Percentiles rank a stretch among this genome's conserved stretches.
These are phyloP conservation scores for Ensete ventricosum DNA, from an alignment of 176 grass and related monocot species.

Conservation along the genomic window DNA sequence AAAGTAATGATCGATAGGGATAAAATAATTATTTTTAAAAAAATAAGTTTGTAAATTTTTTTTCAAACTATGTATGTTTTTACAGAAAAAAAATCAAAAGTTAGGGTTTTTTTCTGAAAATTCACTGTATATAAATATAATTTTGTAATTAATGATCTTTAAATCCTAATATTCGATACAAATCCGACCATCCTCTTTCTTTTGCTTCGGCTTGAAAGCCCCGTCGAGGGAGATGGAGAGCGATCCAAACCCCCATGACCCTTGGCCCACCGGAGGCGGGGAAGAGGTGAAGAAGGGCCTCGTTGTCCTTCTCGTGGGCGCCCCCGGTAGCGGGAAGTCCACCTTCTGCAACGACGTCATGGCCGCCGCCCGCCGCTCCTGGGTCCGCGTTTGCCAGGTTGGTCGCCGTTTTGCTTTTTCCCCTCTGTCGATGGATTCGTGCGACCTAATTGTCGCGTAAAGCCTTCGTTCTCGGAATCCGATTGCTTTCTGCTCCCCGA, in stretches of 20 bases:
- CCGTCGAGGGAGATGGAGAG: neutral
- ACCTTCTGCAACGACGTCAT: conserved; percentile 70
- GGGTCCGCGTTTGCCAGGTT: conserved; percentile 81
- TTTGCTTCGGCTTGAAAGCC: neutral
- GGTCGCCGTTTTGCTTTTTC: neutral
- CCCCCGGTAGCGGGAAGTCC: conserved; percentile 82
- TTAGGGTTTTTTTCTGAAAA: no score
- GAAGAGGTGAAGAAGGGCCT: neutral
- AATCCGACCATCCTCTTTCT: neutral
- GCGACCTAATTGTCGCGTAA: no score
- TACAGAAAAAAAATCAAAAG: no score
- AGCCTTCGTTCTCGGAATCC: neutral
- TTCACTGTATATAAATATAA: no score
- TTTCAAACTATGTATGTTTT: no score
- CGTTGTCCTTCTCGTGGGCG: conserved; percentile 46
- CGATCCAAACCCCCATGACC: neutral
- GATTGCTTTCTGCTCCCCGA: neutral
- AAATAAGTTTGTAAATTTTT: no score
- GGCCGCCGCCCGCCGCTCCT: conserved; percentile 29
- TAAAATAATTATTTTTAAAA: no score
- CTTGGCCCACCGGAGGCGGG: neutral
- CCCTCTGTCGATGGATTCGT: no score
- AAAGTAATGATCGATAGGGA: no score
- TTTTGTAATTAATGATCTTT: no score
- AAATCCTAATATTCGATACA: neutral